Conservation (phyloP, 1,284 basidiomycete genomes). For the Puccinia sorghi region DNA sequence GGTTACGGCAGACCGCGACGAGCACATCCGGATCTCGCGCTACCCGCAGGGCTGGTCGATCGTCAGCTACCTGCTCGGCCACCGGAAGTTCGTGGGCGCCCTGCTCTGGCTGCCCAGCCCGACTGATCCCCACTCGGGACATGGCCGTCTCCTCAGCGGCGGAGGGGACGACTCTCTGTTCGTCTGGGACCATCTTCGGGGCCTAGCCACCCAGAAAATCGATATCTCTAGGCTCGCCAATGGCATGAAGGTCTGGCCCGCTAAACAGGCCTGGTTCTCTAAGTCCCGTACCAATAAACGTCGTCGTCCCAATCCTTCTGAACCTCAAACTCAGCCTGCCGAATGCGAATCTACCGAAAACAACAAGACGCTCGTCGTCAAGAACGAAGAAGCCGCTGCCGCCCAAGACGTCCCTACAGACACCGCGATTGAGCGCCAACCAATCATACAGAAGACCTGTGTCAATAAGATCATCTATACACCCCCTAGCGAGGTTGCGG, state of each 20-base stretch:
- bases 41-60: conserved; percentile 47
- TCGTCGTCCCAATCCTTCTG: background rate
- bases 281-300: conserved; percentile 37
- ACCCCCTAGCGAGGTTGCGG: background rate
- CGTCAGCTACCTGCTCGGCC: conserved; percentile 33
- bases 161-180: conserved; percentile 37
- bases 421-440: background rate
- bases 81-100: conserved; percentile 32
- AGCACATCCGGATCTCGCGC: conserved; percentile 38
- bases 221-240: conserved; percentile 2
- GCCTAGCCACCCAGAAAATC: conserved; percentile 15
- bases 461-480: conserved; percentile 39
- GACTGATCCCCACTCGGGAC: background rate
- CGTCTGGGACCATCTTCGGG: conserved; percentile 28
- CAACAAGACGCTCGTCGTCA: background rate
- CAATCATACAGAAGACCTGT: conserved; percentile 26
- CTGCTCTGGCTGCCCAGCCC: conserved; percentile 30
- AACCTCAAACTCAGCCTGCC: background rate
- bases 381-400: background rate
- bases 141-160: conserved; percentile 35
- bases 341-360: background rate
- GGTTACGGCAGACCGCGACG: conserved; percentile 46
- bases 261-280: conserved; percentile 44
- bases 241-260: conserved; percentile 38
- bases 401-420: background rate